Conservation (phyloP, 495 filamentous ascomycete genomes). For the Aspergillus incahuasiensis region DNA sequence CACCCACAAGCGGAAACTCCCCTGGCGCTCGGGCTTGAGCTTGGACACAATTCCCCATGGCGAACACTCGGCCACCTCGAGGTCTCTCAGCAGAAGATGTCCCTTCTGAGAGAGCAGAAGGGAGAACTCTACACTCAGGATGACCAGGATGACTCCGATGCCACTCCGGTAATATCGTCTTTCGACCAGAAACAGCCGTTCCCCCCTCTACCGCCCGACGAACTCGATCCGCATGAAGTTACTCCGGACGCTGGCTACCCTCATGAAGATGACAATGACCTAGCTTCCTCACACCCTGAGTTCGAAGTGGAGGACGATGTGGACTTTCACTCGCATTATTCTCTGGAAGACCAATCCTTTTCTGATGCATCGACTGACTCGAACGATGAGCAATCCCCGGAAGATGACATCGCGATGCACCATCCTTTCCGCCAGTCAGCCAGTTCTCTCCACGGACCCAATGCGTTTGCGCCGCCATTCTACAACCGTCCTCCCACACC, state of each 20-base stretch:
- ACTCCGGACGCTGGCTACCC: slow-evolving; percentile 24
- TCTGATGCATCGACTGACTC: slow-evolving; percentile 38
- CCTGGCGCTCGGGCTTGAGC: background rate
- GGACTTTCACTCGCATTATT: slow-evolving; percentile 47
- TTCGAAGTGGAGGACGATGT: slow-evolving; percentile 39
- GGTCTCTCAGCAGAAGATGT: slow-evolving; percentile 11
- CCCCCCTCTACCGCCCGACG: slow-evolving; percentile 32
- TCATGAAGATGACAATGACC: slow-evolving; percentile 26
- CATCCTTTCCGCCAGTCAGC: slow-evolving; percentile 42
- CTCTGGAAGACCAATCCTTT: slow-evolving; percentile 35
- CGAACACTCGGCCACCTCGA: background rate
- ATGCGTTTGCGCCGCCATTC: slow-evolving; percentile 79
- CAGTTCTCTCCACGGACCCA: slow-evolving; percentile 39
- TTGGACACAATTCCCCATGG: background rate
- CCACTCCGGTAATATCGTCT: slow-evolving; percentile 3
- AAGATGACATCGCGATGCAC: slow-evolving; percentile 32
- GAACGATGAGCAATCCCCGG: slow-evolving; percentile 28
- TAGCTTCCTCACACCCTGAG: slow-evolving; percentile 28
- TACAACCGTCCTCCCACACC: slow-evolving; percentile 86
- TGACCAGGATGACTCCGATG: slow-evolving; percentile 5
- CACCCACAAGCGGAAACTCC: background rate
- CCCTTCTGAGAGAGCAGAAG: slow-evolving; percentile 14
- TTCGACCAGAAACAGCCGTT: slow-evolving; percentile 40
- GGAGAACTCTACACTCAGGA: slow-evolving; percentile 1
- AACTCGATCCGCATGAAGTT: slow-evolving; percentile 22